Evolutionary conservation across 805 yeast species (phyloP).

Genomic region (Metschnikowia lochheadii): DNA sequence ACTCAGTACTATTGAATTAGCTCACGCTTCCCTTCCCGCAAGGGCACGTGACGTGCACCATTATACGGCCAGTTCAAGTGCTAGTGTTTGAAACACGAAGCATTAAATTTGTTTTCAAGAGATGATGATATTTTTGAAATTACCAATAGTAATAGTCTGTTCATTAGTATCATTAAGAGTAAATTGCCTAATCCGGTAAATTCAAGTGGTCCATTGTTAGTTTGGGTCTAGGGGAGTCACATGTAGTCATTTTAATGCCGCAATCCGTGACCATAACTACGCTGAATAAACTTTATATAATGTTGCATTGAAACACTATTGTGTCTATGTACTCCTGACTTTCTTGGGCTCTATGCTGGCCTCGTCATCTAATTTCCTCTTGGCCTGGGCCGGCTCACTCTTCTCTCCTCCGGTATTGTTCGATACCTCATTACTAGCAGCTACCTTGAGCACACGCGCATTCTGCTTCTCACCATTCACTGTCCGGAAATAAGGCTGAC

Average conservation of each 20-base stretch:
- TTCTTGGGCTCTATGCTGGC: slow-evolving; percentile 3
- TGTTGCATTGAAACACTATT: no score
- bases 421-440: slow-evolving; percentile 24
- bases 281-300: no score
- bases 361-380: slow-evolving; percentile 4
- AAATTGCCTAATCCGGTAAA: no score
- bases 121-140: no score
- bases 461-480: slow-evolving; percentile 68
- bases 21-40: neutral
- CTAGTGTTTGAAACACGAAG: no score
- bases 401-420: slow-evolving; percentile 10
- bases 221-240: no score
- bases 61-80: no score
- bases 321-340: neutral
- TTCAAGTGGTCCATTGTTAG: no score
- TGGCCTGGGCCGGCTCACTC: neutral
- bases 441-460: slow-evolving; percentile 34
- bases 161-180: neutral
- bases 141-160: neutral
- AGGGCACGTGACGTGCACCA: neutral
- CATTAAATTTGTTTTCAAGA: no score
- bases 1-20: neutral
- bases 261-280: no score
- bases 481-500: slow-evolving; percentile 91
- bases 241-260: no score